phyloP scores from a whole-genome alignment of 129 eudicot genomes.

The Rutidosis leptorrhynchoides region DNA sequence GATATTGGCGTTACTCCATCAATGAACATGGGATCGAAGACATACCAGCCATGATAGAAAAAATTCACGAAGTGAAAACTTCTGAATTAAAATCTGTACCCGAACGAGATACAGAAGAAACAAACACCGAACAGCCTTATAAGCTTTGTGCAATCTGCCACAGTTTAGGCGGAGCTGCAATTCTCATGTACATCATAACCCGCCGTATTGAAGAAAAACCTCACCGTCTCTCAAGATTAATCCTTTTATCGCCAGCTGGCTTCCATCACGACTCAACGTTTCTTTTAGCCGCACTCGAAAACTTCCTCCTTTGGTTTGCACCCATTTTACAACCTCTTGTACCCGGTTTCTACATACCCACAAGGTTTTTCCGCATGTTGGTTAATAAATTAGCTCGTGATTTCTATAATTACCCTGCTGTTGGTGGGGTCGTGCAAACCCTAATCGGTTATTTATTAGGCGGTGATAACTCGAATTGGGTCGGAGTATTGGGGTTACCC shows the following conservation, averaged over 20 bases:
- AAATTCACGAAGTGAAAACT: slow-evolving; percentile 74
- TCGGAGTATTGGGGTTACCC: slow-evolving; percentile 80
- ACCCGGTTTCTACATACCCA: slow-evolving; percentile 87
- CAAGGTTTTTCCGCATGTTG: slow-evolving; percentile 90
- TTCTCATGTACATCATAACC: slow-evolving; percentile 71
- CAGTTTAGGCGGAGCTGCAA: slow-evolving; percentile 95
- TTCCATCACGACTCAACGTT: slow-evolving; percentile 78
- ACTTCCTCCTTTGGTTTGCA: slow-evolving; percentile 47
- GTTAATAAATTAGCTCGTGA: slow-evolving; percentile 90
- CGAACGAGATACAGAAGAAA: slow-evolving; percentile 37
- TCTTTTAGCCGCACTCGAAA: slow-evolving; percentile 52
- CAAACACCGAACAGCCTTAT: slow-evolving; percentile 59
- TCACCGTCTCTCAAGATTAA: slow-evolving; percentile 76
- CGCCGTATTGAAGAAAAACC: slow-evolving; percentile 67
- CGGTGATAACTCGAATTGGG: slow-evolving; percentile 97
- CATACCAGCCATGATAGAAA: slow-evolving; percentile 87
- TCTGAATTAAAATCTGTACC: slow-evolving; percentile 47
- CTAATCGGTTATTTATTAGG: slow-evolving; percentile 77
- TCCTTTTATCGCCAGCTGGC: slow-evolving; percentile 91
- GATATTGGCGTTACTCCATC: slow-evolving; percentile 90
- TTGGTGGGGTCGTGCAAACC: slow-evolving; percentile 94
- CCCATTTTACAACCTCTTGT: slow-evolving; percentile 57
- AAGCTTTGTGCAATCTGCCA: slow-evolving; percentile 77
- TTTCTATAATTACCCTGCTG: slow-evolving; percentile 90
- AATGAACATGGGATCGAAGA: slow-evolving; percentile 87